A percentile compares a stretch with the other conserved stretches of the same genome.
phyloP scores from a whole-genome alignment of 495 filamentous ascomycete species.

The Neurospora sp. region DNA sequence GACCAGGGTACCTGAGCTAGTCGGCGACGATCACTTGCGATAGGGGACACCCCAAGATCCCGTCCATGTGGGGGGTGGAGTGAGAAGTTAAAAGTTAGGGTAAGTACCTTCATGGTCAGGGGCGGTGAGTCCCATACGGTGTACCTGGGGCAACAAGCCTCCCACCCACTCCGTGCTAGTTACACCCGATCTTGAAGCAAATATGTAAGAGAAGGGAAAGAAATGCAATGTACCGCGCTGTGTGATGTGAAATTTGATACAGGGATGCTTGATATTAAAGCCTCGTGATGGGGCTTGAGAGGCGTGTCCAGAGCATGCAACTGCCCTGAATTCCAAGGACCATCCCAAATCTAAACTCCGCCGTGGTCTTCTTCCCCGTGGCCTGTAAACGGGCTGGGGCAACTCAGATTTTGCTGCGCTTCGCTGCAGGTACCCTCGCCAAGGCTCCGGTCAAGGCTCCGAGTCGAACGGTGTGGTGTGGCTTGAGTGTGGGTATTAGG shows the following conservation, averaged over 20 bases:
- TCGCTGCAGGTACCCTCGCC: constrained; percentile 16
- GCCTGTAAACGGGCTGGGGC: not conserved
- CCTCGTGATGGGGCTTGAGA: not conserved
- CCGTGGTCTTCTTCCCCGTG: not conserved
- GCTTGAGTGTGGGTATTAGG: not conserved
- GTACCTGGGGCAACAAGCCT: not conserved
- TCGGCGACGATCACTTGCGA: not conserved
- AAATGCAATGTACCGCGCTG: not conserved
- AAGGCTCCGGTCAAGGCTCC: constrained; percentile 1
- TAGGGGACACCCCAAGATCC: not conserved
- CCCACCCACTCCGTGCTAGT: not conserved
- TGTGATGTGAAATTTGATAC: not conserved
- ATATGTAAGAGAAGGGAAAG: not conserved
- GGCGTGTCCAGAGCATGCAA: not conserved
- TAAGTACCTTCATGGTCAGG: not conserved
- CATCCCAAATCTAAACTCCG: not conserved
- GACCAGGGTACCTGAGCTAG: not conserved
- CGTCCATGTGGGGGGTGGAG: not conserved
- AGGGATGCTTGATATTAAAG: not conserved
- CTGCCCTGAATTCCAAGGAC: not conserved
- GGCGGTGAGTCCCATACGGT: not conserved
- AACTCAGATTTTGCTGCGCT: not conserved
- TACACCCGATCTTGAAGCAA: not conserved
- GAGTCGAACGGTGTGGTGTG: not conserved
- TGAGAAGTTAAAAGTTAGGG: not conserved